phyloP scores from a whole-genome alignment of 75 land plant genomes.

The Chamaecyparis obtusa region DNA sequence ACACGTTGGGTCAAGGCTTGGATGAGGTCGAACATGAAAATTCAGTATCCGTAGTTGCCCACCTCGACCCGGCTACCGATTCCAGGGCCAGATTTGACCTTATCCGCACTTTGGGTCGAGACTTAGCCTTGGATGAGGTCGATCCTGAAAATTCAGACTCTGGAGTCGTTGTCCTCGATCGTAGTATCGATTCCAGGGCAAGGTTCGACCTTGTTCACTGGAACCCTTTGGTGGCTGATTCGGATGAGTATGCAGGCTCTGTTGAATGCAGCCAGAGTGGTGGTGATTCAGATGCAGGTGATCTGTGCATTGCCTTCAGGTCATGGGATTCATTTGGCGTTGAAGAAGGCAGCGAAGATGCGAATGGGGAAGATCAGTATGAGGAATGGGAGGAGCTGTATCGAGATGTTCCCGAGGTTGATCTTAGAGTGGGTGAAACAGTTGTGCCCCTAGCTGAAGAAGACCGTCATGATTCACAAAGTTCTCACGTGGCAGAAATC shows the following conservation, averaged over 20 bases:
- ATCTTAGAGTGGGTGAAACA: background rate
- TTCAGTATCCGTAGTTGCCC: background rate
- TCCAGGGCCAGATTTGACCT: background rate
- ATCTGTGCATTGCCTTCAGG: background rate
- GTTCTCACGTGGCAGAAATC: background rate
- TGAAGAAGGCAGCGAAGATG: background rate
- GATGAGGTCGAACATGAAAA: background rate
- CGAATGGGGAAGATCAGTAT: background rate
- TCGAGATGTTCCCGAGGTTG: background rate
- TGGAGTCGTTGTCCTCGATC: background rate
- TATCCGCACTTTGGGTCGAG: background rate
- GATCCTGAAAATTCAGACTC: background rate
- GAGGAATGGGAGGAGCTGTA: constrained; percentile 9
- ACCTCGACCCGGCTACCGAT: background rate
- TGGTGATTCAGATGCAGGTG: background rate
- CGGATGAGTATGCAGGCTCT: background rate
- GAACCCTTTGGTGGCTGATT: background rate
- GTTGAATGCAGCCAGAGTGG: background rate
- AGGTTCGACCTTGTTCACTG: background rate
- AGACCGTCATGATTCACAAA: background rate
- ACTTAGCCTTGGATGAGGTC: background rate
- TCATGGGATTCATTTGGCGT: constrained; percentile 3
- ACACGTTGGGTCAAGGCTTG: background rate
- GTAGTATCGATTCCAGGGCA: background rate
- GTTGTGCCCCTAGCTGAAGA: background rate